phyloP scores from a whole-genome alignment of 805 yeast species.

The Myxozyma kluyveri region DNA sequence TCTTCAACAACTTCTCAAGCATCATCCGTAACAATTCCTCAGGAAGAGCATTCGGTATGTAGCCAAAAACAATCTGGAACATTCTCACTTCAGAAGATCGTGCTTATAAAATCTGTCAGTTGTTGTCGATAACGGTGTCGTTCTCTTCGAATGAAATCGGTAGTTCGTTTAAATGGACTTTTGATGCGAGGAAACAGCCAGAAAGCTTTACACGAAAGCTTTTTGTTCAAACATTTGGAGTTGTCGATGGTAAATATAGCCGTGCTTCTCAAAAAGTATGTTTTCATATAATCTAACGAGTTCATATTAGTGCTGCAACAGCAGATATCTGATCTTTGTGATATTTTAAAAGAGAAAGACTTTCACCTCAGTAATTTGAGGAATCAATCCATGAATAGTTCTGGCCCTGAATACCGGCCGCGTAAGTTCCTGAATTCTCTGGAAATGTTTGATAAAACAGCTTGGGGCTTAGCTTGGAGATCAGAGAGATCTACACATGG shows the following conservation, averaged over 20 bases:
- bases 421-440: slow-evolving; percentile 6
- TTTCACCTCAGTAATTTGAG: slow-evolving; percentile 9
- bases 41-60: not conserved
- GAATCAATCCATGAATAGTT: slow-evolving; percentile 5
- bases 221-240: slow-evolving; percentile 6
- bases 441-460: slow-evolving; percentile 1
- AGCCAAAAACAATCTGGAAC: too few species aligned
- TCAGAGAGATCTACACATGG: too few species aligned
- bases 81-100: too few species aligned
- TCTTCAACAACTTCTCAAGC: not conserved
- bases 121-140: slow-evolving; percentile 3
- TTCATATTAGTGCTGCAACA: slow-evolving; percentile 1
- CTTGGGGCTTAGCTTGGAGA: slow-evolving; percentile 15
- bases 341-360: slow-evolving; percentile 11
- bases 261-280: not conserved
- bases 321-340: slow-evolving; percentile 7
- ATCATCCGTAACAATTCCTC: not conserved
- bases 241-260: slow-evolving; percentile 8
- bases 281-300: not conserved
- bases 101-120: too few species aligned
- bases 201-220: not conserved
- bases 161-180: slow-evolving; percentile 14
- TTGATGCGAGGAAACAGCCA: slow-evolving; percentile 1
- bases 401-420: slow-evolving; percentile 9
- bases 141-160: not conserved